phyloP scores from a whole-genome alignment of 257 asterid species.

The Nicotiana tabacum region DNA sequence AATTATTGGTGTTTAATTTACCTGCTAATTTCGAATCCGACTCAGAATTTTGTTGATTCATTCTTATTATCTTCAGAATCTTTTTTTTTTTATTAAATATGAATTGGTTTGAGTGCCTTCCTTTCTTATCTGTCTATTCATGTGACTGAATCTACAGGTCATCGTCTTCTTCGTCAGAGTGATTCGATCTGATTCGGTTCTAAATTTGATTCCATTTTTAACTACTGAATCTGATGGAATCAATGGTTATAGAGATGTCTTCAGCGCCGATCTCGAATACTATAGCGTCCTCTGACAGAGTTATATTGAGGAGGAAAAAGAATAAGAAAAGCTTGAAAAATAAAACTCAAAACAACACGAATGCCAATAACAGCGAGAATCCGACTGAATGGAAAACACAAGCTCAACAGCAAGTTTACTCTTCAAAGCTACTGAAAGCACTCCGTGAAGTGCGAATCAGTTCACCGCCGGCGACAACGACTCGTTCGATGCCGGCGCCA shows the following conservation, averaged over 20 bases:
- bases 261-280: slow-evolving; percentile 10
- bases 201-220: background rate
- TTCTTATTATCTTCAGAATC: background rate
- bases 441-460: slow-evolving; percentile 55
- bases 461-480: slow-evolving; percentile 9
- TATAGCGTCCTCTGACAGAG: slow-evolving; percentile 7
- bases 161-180: background rate
- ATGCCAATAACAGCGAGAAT: background rate
- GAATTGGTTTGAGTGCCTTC: slow-evolving; percentile 4
- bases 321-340: background rate
- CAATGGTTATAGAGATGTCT: slow-evolving; percentile 10
- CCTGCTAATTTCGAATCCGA: background rate
- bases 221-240: background rate
- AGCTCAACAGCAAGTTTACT: slow-evolving; percentile 71
- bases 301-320: slow-evolving; percentile 4
- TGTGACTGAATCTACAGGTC: slow-evolving; percentile 14
- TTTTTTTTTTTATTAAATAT: background rate
- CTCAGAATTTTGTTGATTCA: background rate
- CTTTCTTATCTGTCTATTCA: background rate
- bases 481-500: slow-evolving; percentile 31
- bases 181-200: slow-evolving; percentile 5
- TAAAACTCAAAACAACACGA: background rate
- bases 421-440: slow-evolving; percentile 78
- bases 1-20: background rate
- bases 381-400: slow-evolving; percentile 58